phyloP scores from a whole-genome alignment of 306 rosid genomes.

The Quercus berberidifolia region DNA sequence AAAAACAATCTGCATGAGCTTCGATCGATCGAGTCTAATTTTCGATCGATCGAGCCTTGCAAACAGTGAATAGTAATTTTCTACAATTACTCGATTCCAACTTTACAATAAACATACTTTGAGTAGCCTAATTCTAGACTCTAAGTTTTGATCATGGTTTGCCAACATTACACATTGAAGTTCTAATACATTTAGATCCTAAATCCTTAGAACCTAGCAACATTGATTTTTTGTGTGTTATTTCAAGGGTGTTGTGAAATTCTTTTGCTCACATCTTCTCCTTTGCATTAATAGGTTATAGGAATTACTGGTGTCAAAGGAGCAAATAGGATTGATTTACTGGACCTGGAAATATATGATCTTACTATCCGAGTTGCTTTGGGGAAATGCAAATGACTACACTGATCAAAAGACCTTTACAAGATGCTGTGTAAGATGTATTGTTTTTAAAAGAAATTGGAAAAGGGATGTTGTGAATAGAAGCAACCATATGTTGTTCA shows the following conservation, averaged over 20 bases:
- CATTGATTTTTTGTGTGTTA: background rate
- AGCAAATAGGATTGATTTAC: background rate
- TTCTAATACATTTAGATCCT: too few relatives aligned
- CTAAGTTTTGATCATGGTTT: too few relatives aligned
- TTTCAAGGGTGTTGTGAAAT: background rate
- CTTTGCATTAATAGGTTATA: background rate
- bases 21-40: too few relatives aligned
- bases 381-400: background rate
- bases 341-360: background rate
- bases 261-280: background rate
- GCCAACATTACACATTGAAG: too few relatives aligned
- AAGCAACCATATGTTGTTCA: background rate
- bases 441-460: background rate
- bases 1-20: too few relatives aligned
- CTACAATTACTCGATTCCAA: too few relatives aligned
- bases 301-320: background rate
- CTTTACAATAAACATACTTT: too few relatives aligned
- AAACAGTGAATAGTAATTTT: too few relatives aligned
- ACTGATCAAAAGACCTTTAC: background rate
- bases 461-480: background rate
- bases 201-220: too few relatives aligned
- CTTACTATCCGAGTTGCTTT: background rate
- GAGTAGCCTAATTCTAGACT: too few relatives aligned
- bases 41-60: too few relatives aligned
- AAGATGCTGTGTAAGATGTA: background rate